These are phyloP conservation scores for Coemansia sp. DNA, from an alignment of 192 early-diverging fungal species.

Conservation along the genomic window DNA sequence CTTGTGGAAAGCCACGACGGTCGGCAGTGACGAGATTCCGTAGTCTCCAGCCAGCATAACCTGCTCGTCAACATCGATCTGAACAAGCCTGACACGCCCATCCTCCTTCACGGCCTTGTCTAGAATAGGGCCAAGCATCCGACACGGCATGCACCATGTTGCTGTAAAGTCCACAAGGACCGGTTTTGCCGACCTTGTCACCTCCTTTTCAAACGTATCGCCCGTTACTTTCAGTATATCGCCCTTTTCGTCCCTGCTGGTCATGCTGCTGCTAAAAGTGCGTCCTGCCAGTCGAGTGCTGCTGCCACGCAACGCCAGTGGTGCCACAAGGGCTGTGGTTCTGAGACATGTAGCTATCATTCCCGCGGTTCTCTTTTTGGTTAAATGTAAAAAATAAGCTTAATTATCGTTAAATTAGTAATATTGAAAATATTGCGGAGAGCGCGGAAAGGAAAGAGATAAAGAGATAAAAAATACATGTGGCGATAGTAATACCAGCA, in stretches of 20 bases:
- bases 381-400: too few relatives aligned
- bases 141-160: slow-evolving; percentile 87
- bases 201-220: slow-evolving; percentile 60
- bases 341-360: too few relatives aligned
- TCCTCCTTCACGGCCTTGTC: slow-evolving; percentile 62
- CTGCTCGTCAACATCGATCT: slow-evolving; percentile 74
- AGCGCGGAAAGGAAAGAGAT: too few relatives aligned
- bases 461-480: too few relatives aligned
- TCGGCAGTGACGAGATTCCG: slow-evolving; percentile 71
- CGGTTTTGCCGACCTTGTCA: slow-evolving; percentile 62
- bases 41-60: slow-evolving; percentile 63
- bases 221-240: neutral
- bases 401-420: too few relatives aligned
- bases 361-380: too few relatives aligned
- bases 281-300: too few relatives aligned
- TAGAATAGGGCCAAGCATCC: slow-evolving; percentile 70
- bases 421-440: too few relatives aligned
- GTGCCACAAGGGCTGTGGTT: too few relatives aligned
- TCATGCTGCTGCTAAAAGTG: too few relatives aligned
- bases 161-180: slow-evolving; percentile 76
- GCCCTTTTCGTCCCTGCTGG: neutral
- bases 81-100: slow-evolving; percentile 69
- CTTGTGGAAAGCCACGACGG: slow-evolving; percentile 70
- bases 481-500: too few relatives aligned
- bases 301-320: too few relatives aligned